Base-by-base conservation (phyloP, 441 rosid genomes). In the Daphne laureola region DNA sequence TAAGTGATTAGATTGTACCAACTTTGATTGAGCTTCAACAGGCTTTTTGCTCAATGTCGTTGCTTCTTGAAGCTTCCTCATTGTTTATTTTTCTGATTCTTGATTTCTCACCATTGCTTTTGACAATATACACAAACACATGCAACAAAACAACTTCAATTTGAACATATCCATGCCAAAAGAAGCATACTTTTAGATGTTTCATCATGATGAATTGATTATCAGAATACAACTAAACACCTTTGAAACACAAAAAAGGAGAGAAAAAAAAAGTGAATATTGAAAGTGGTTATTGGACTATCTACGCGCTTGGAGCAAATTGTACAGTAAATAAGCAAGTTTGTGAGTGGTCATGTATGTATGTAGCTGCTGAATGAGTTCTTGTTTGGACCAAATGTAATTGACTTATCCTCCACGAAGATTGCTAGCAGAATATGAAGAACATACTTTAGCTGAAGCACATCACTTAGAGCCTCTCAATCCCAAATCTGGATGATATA, bases 391-490 rank as follows among this genome's bases (percentile, higher is more conserved):
- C 97, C 99, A 54, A 94, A 87, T 16, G 91, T 94, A 65, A 94
- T 90, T 46, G 94, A 87, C 67, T 87, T 81, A 64, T 82, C 78
- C 76, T 83, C 91, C n/a, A 86, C 86, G 58, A 90, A 76, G 58
- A 87, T 81, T 52, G 99, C 95, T 50, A 94, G 77, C 64, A 94
- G 90, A 62, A 94, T 91, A 84, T 94, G 95, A 67, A 94, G 91
- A 59, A 97, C 96, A 68, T 94, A 97, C 71, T 94, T 94, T 70
- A 94, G 94, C 99, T 97, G 90, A 75, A 94, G 90, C 61, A 87
- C 99, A 74, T 94, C 96, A 68, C 93, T 82, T 63, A 90, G 55
- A 71, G 99, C 95, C 79, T 94, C 96, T 97, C 99, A 94, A 54
- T 94, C 97, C 77, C 90, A 97, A 65, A 59, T 4, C 74, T 90